Base-by-base conservation (phyloP, 2,329 filamentous ascomycete species). In the Ophiocordyceps camponoti-leonardi region DNA sequence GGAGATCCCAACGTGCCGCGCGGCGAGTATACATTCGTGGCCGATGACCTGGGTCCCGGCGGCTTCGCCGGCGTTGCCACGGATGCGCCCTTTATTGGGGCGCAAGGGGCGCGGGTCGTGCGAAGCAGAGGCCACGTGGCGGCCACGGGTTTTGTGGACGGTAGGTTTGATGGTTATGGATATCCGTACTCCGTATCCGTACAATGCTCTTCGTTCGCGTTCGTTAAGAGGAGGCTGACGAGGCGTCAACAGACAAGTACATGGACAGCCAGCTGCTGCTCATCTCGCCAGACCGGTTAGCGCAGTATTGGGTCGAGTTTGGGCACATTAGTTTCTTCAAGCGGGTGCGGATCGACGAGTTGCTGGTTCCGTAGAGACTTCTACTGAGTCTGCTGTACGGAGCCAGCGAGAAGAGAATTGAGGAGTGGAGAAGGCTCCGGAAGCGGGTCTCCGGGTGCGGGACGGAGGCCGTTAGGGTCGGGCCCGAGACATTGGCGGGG, bases 1-100 rank as follows among this genome's bases (percentile, higher is more conserved):
- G 90, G 90, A 1, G 90, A 98, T 56, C 78, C 82, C 0, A 93
- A 95, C 52, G 79, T 96, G 14, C 90, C 90, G 0, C 73, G 88
- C 10, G 90, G 88, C 10, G 83, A 95, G 60, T 77, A 80, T 52
- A 86, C 83, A 0, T 95, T 94, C 58, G 71, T 85, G 4, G 82
- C 79, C 0, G 75, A 86, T 6, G 86, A 95, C 53, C 75, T 96
- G 33, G 81, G 83, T 0, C 68, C 72, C 0, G 63, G 57, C 0
- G 86, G 85, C 0, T 69, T 81, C 20, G 62, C 90, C 1, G 68
- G 79, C 0, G 65, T 77, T 1, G 77, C 80, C 1, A 66, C 74
- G 1, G 81, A 87, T 48, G 64, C 73, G 1, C 74, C 76, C 2
- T 94, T 94, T 60, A 61, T 65, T n/a, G 86, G 84, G 0, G 79